Conservation (phyloP, 345 rosid species). For the Punica granatum region DNA sequence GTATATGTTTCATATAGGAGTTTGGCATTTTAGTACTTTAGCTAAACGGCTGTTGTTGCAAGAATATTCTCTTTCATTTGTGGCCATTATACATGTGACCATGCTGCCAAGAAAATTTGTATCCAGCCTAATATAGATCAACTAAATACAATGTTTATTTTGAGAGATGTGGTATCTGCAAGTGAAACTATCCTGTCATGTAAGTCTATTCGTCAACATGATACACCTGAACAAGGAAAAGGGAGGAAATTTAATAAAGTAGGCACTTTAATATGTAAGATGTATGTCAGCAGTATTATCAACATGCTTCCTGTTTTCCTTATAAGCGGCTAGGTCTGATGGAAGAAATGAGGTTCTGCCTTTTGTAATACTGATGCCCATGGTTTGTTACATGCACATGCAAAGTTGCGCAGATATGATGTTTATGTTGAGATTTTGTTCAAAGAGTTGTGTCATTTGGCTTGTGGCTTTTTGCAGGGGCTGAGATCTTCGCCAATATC, state of each 20-base stretch:
- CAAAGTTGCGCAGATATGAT: neutral
- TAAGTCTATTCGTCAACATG: neutral
- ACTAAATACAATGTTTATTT: neutral
- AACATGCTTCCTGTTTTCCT: neutral
- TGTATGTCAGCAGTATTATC: no score
- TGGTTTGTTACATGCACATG: neutral
- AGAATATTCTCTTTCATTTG: neutral
- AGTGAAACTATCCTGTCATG: neutral
- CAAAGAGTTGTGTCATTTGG: neutral
- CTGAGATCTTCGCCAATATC: constrained; percentile 48
- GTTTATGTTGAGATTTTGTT: neutral
- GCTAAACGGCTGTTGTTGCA: neutral
- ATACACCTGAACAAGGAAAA: no score
- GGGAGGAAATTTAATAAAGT: no score
- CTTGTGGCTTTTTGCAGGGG: constrained; percentile 34
- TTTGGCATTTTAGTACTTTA: neutral
- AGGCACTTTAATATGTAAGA: no score
- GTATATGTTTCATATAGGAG: no score
- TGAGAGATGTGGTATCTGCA: neutral
- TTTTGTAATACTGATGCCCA: neutral
- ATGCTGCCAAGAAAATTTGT: neutral
- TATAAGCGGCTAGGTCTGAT: neutral
- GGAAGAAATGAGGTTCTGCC: neutral
- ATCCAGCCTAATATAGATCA: neutral
- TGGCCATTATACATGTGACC: neutral